Percentiles rank a stretch among this genome's conserved stretches.
These are phyloP conservation scores for Phytophthora boehmeriae DNA, from an alignment of 352 stramenopile genomes.

Conservation along the genomic window DNA sequence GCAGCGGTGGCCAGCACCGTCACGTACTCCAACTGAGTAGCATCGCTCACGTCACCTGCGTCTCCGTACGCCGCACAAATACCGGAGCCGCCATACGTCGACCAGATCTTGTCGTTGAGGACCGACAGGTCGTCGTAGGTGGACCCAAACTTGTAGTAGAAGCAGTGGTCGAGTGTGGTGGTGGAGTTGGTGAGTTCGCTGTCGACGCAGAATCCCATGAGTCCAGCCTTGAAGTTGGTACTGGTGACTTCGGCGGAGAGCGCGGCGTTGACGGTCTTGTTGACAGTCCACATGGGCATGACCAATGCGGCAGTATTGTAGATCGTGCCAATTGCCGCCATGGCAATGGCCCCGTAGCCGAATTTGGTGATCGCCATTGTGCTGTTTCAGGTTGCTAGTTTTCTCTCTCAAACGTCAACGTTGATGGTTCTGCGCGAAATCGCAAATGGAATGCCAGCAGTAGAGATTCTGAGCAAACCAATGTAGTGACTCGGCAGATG, in stretches of 20 bases:
- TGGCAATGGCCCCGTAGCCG: slow-evolving; percentile 24
- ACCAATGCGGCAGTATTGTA: slow-evolving; percentile 25
- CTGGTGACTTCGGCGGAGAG: slow-evolving; percentile 17
- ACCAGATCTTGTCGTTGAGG: slow-evolving; percentile 31
- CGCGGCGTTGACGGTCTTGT: slow-evolving; percentile 19
- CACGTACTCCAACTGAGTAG: slow-evolving; percentile 36
- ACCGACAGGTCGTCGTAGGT: slow-evolving; percentile 45
- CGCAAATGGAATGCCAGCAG: background rate
- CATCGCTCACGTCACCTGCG: slow-evolving; percentile 31
- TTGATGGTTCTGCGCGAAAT: background rate
- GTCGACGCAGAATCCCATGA: slow-evolving; percentile 50
- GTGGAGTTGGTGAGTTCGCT: slow-evolving; percentile 46
- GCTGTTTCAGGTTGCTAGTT: background rate
- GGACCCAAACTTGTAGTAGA: slow-evolving; percentile 63
- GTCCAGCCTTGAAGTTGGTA: slow-evolving; percentile 25
- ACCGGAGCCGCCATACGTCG: slow-evolving; percentile 53
- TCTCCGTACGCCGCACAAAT: slow-evolving; percentile 53
- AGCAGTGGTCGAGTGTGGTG: slow-evolving; percentile 57
- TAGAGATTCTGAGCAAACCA: background rate
- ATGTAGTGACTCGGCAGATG: background rate
- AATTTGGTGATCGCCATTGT: slow-evolving; percentile 19
- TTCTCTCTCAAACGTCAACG: background rate
- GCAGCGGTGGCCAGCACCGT: slow-evolving; percentile 42
- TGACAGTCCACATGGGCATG: slow-evolving; percentile 20
- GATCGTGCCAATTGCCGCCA: slow-evolving; percentile 18